These are phyloP conservation scores for Sugiyamaella boreocaroliniensis DNA, from an alignment of 805 yeast genomes.

Conservation along the genomic window DNA sequence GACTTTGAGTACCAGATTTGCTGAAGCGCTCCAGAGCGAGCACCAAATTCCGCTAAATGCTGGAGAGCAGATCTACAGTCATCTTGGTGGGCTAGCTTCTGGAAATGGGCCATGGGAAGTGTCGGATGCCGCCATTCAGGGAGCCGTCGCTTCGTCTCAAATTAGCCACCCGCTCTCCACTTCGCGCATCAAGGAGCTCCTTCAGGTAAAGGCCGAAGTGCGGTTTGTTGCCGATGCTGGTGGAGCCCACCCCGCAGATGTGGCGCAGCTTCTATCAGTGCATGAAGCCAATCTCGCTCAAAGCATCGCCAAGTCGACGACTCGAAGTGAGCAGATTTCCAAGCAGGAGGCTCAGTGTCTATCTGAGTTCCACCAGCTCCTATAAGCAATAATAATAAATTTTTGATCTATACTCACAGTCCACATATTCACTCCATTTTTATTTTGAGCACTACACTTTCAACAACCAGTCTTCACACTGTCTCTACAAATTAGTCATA, in stretches of 20 bases:
- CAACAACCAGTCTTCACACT: no score
- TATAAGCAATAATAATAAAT: no score
- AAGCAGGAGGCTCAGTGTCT: background rate
- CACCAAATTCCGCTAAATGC: background rate
- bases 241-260: background rate
- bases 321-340: background rate
- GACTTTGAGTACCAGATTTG: background rate
- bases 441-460: no score
- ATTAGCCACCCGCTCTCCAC: background rate
- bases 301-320: background rate
- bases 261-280: background rate
- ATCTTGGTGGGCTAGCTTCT: background rate
- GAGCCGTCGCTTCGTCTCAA: background rate
- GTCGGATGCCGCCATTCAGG: no score
- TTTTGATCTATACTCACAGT: no score
- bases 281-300: background rate
- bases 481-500: no score
- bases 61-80: background rate
- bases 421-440: no score
- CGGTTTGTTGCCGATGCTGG: background rate
- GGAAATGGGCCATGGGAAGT: no score
- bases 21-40: background rate
- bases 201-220: background rate
- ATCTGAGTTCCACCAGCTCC: background rate
- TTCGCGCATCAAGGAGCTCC: background rate